Evolutionary conservation across 768 basidiomycete genomes (phyloP), one percentile per base, ranked within the genome.

Genomic region (Termitomyces sp.): DNA sequence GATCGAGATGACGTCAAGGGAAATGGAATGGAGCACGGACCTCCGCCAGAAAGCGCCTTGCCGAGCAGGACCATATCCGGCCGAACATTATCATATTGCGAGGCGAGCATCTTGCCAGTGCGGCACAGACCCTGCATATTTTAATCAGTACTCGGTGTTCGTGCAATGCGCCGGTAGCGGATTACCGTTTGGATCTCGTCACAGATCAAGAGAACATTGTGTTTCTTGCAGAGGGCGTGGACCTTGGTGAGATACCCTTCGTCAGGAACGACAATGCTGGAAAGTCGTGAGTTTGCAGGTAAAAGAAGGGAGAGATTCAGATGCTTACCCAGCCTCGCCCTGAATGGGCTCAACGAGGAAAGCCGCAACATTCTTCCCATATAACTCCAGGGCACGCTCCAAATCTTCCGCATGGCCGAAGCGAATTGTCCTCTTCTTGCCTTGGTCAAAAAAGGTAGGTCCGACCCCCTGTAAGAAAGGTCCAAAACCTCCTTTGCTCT

Each of bases 341-440:
- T 99, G 97, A 60, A 99, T 98, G 5, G 97, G 97, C 73, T 99
- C 97, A 3, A 99, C 82, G 55, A 99, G 79, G 78, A 99, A 95
- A 1, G 92, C 96, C 6, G 95, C 97, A 25, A 92, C 85, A 57
- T 90, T 80, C 59, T 87, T 72, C 9, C 96, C 95, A 68, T 95
- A 79, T 37, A 86, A 68, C 59, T 91, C 86, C 31, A 99, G 71
- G 5, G 92, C 96, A 11, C 79, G 77, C 68, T 87, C 83, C n/a
- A 98, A 71, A 65, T 97, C 96, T 21, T 84, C 84, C 23, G 89
- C 78, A 58, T 89, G 79, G 31, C 93, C 93, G 73, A 88, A 98
- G 42, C 93, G 82, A 66, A 99, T 95, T 6, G 78, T 78, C 56
- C 76, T 76, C 0, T 71, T 60, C 31, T 70, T 67, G 0, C 81